A percentile compares a stretch with the other conserved stretches of the same genome.
phyloP scores from a whole-genome alignment of 2,329 filamentous ascomycete genomes.

The Ceratocystis huliohia region DNA sequence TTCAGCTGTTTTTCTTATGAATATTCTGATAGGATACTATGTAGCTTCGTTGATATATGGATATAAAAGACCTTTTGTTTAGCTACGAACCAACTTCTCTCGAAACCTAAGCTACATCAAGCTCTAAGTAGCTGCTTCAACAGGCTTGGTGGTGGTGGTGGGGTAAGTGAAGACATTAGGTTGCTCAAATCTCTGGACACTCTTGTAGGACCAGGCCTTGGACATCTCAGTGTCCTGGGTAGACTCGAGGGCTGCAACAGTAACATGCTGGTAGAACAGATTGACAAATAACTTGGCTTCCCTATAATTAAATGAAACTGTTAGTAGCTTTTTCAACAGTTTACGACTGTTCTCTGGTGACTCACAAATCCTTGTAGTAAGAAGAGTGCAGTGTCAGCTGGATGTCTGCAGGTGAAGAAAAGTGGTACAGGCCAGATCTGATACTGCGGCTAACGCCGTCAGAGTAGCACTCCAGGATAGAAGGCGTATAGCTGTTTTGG shows the following conservation, averaged over 20 bases:
- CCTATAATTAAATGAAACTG: not conserved
- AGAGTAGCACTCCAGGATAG: slow-evolving; percentile 18
- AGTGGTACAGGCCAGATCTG: slow-evolving; percentile 8
- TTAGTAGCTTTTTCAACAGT: not conserved
- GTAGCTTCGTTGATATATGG: not conserved
- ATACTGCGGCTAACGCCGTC: slow-evolving; percentile 4
- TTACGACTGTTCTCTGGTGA: not conserved
- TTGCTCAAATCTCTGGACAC: slow-evolving; percentile 5
- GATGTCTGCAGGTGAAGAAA: slow-evolving; percentile 9
- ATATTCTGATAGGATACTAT: too few species aligned
- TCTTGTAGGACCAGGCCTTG: slow-evolving; percentile 2
- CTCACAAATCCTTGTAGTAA: slow-evolving; percentile 8
- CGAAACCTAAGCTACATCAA: not conserved
- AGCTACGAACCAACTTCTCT: not conserved
- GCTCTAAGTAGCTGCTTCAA: not conserved
- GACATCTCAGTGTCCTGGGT: not conserved
- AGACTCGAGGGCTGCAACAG: not conserved
- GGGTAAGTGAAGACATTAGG: slow-evolving; percentile 1
- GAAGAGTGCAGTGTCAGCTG: slow-evolving; percentile 12
- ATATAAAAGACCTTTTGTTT: not conserved
- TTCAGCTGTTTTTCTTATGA: too few species aligned
- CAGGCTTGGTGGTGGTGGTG: not conserved
- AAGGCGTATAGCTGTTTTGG: slow-evolving; percentile 23
- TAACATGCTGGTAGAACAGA: slow-evolving; percentile 2
- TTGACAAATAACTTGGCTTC: not conserved